Evolutionary conservation across 805 yeast species (phyloP).

Genomic region (Candida ponderosae): DNA sequence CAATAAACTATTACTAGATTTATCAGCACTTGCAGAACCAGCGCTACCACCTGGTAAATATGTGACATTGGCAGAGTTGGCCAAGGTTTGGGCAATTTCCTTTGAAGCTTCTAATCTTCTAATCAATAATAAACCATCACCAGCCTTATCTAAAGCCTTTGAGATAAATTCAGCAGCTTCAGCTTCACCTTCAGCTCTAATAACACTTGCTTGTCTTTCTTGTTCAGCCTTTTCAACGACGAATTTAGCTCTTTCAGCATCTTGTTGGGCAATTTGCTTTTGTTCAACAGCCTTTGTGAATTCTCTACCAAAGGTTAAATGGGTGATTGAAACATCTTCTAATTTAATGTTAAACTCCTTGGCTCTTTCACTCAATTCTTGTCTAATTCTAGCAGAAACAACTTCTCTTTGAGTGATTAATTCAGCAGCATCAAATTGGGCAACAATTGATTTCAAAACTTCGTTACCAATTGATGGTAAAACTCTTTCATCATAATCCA

Average conservation of each 20-base stretch:
- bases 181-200: conserved; percentile 99
- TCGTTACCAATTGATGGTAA: conserved; percentile 91
- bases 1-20: conserved; percentile 45
- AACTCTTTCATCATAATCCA: conserved; percentile 92
- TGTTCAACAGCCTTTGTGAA: conserved; percentile 98
- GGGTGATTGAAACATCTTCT: conserved; percentile 97
- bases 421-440: conserved; percentile 94
- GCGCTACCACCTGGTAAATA: conserved; percentile 60
- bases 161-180: conserved; percentile 96
- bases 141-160: conserved; percentile 86
- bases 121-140: conserved; percentile 89
- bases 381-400: conserved; percentile 82
- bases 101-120: conserved; percentile 95
- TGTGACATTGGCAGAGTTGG: conserved; percentile 76
- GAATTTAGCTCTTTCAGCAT: conserved; percentile 93
- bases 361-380: conserved; percentile 78
- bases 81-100: conserved; percentile 87
- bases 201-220: conserved; percentile 89
- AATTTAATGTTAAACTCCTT: conserved; percentile 81
- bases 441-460: conserved; percentile 82
- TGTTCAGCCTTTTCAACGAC: conserved; percentile 95
- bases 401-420: conserved; percentile 95
- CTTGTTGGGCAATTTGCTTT: conserved; percentile 98
- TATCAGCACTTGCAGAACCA: conserved; percentile 30
- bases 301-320: conserved; percentile 93